Base-by-base conservation (phyloP, 768 basidiomycete species). In the Cystofilobasidium macerans region DNA sequence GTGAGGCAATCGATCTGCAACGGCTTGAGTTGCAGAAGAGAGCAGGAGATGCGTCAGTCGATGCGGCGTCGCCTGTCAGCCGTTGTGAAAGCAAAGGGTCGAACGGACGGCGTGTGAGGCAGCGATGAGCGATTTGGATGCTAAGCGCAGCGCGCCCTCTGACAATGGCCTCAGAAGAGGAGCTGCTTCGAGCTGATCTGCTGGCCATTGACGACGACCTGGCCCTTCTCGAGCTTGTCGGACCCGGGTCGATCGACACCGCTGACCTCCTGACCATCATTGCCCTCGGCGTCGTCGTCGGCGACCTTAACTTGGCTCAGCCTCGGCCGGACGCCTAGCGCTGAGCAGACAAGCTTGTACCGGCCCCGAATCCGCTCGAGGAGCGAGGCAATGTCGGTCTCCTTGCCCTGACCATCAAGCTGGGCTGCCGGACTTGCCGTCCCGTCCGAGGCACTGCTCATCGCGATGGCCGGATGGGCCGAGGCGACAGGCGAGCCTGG, bases 321-420 rank as follows among this genome's bases (percentile, higher is more conserved):
- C 35, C 79, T 57, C 4, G 84, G 83, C 32, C 81, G 74, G 12
- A 90, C 82, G 36, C 88, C 88, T 26, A 97, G 79, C 0, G 83
- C 82, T 0, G 91, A 84, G 71, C 93, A 99, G 43, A 93, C 82
- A 0, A 84, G 82, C 72, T 86, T 87, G 76, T 98, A 95, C 69
- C 87, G 82, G 1, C 91, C 88, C 47, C 89, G 83, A 67, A 97
- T 92, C 69, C 88, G 84, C 32, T 85, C 82, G 69, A 94, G 84
- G 32, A 92, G 82, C 63, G 83, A 83, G 12, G 84, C 76, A 53
- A 94, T 82, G 75, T 95, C 91, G 20, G 83, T 40, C 35, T 74
- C 71, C 47, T 61, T 43, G 45, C 30, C 32, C 45, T 22, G 42
- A 64, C 38, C 57, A 22, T 38, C 28, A 32, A 43, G 61, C 24